phyloP scores from a whole-genome alignment of 176 grass and related monocot genomes.

The Musa schizocarpa region DNA sequence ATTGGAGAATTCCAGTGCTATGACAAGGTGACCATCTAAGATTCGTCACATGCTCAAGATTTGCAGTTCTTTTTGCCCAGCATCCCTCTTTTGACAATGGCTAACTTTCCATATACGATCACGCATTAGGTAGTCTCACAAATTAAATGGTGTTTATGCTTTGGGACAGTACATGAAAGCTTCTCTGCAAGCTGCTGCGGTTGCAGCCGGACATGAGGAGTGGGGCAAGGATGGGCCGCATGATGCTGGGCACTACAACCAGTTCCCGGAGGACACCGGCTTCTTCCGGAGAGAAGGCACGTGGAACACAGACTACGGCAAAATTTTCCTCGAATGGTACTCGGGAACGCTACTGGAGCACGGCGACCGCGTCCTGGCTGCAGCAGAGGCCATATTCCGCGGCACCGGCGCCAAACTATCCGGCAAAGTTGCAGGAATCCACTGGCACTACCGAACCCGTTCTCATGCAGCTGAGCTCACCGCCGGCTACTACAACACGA shows the following conservation, averaged over 20 bases:
- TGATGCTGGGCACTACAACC: constrained; percentile 90
- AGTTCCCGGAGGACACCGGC: constrained; percentile 91
- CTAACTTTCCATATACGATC: no score
- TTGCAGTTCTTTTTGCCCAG: background rate
- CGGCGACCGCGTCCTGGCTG: constrained; percentile 62
- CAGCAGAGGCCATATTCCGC: constrained; percentile 65
- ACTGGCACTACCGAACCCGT: constrained; percentile 91
- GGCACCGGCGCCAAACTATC: constrained; percentile 64
- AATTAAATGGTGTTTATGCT: background rate
- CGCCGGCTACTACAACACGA: constrained; percentile 96
- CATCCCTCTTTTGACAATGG: no score
- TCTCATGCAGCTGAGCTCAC: constrained; percentile 96
- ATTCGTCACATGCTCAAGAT: background rate
- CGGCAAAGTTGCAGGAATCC: constrained; percentile 89
- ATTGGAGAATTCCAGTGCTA: constrained; percentile 94
- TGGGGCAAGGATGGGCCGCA: constrained; percentile 74
- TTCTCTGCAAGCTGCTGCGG: constrained; percentile 54
- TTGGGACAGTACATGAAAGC: constrained; percentile 71
- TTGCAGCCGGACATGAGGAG: constrained; percentile 39
- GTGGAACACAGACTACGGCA: constrained; percentile 85
- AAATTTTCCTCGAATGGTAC: constrained; percentile 86
- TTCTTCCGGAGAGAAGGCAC: constrained; percentile 87
- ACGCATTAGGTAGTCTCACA: no score
- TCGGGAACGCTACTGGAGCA: constrained; percentile 78
- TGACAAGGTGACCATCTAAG: constrained; percentile 45